These are phyloP conservation scores for Senna siamea DNA, from an alignment of 306 rosid species.

Conservation along the genomic window DNA sequence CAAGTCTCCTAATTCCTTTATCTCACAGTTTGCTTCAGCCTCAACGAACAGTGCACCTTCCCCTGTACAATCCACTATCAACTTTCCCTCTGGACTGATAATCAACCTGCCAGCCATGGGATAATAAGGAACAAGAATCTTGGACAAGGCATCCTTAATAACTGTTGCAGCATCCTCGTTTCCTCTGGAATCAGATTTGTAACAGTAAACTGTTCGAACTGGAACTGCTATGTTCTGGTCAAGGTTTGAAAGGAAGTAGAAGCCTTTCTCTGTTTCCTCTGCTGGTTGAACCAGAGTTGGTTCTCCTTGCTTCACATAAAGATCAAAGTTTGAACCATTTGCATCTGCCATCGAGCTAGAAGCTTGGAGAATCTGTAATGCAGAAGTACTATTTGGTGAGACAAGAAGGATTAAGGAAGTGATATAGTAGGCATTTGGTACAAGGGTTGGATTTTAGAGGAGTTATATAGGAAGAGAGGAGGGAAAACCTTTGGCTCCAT, in stretches of 20 bases:
- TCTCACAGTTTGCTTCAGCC: constrained; percentile 70
- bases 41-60: constrained; percentile 89
- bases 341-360: constrained; percentile 40
- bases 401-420: background rate
- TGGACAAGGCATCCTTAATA: constrained; percentile 54
- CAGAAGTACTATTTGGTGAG: constrained; percentile 15
- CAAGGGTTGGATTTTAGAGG: background rate
- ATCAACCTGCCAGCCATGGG: constrained; percentile 62
- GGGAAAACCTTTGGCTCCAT: background rate
- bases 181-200: constrained; percentile 51
- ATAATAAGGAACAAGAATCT: constrained; percentile 56
- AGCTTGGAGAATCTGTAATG: background rate
- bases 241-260: constrained; percentile 66
- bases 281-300: constrained; percentile 61
- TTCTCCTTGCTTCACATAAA: constrained; percentile 55
- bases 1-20: constrained; percentile 55
- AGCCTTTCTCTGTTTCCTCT: constrained; percentile 61
- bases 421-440: background rate
- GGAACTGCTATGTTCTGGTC: constrained; percentile 66
- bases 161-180: constrained; percentile 55
- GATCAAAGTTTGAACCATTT: constrained; percentile 22
- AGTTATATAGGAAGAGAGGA: constrained; percentile 27
- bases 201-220: constrained; percentile 61
- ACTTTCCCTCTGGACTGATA: constrained; percentile 71
- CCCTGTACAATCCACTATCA: constrained; percentile 72